Evolutionary conservation across 2,329 filamentous ascomycete genomes (phyloP).

Genomic region (Colletotrichum abscissum): DNA sequence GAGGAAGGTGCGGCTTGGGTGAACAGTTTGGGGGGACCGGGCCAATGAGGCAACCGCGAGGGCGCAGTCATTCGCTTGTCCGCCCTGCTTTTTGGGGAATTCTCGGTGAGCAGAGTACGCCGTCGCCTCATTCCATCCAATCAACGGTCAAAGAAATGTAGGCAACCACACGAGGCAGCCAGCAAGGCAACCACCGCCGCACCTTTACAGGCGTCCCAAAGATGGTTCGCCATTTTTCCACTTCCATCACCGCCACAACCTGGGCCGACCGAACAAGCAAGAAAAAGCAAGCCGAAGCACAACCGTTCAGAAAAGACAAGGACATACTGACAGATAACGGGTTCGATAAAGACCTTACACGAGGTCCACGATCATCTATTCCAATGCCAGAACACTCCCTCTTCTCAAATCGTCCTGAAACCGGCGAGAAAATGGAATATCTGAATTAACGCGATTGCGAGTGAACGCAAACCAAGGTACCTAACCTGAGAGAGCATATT

Average conservation of each 20-base stretch:
- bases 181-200: background rate
- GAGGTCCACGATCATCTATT: too few relatives aligned
- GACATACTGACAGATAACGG: too few relatives aligned
- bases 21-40: background rate
- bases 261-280: background rate
- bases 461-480: too few relatives aligned
- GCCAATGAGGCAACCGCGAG: slow-evolving; percentile 1
- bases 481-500: too few relatives aligned
- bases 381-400: too few relatives aligned
- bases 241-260: background rate
- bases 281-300: too few relatives aligned
- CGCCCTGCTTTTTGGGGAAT: slow-evolving; percentile 19
- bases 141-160: background rate
- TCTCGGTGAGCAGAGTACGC: slow-evolving; percentile 6
- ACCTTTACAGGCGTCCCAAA: background rate
- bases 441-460: too few relatives aligned
- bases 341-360: too few relatives aligned
- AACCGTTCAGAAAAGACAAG: too few relatives aligned
- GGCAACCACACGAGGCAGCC: slow-evolving; percentile 12
- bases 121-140: background rate
- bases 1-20: background rate
- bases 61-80: slow-evolving; percentile 14
- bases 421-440: too few relatives aligned
- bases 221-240: slow-evolving; percentile 9
- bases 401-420: too few relatives aligned